Base-by-base conservation (phyloP, 176 grass and related monocot species). In the Thalia dealbata region DNA sequence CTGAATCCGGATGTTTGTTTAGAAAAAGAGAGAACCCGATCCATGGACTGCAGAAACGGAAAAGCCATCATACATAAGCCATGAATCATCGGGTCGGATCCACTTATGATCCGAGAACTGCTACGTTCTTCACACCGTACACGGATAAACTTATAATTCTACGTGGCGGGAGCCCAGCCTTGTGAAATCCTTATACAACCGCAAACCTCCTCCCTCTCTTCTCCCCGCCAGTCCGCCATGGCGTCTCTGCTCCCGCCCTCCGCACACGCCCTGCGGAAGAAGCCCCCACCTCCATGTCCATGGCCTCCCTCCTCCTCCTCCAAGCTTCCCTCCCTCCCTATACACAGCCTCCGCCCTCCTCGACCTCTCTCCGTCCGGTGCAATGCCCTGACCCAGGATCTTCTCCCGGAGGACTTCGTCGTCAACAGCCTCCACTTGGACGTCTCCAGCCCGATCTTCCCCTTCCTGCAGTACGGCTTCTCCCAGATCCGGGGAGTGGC, bases 281-380 rank as follows among this genome's bases (percentile, higher is more conserved):
- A 82, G 65, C 60, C 64, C 23, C 43, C 81, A 16, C 70, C 78
- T 70, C 83, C 83, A 83, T 90, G 88, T 81, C 83, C n/a, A n/a
- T n/a, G n/a, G n/a, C n/a, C n/a, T n/a, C n/a, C 71, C 73, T 77
- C 30, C 86, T 69, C 72, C 76, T 76, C 75, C 76, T 76, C 75
- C 73, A 86, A 9, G 28, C 67, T 62, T 81, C 27, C 54, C 27
- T 72, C 78, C 73, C 72, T 74, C 60, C 7, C 82, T 68, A 54
- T 50, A 23, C 28, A 25, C 67, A 0, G 18, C 76, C 63, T 54
- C 75, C 16, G 75, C 79, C 55, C 50, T 2, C 18, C 50, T 51
- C 0, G 41, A 27, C 56, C 73, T 2, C 28, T 61, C 61, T 15
- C 78, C 23, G 14, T 61, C 12, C 38, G 62, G 30, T 35, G 73